Percentiles rank a stretch among this genome's conserved stretches.
Evolutionary conservation across 1,284 basidiomycete species (phyloP).

Genomic region (Fomitopsis schrenkii): DNA sequence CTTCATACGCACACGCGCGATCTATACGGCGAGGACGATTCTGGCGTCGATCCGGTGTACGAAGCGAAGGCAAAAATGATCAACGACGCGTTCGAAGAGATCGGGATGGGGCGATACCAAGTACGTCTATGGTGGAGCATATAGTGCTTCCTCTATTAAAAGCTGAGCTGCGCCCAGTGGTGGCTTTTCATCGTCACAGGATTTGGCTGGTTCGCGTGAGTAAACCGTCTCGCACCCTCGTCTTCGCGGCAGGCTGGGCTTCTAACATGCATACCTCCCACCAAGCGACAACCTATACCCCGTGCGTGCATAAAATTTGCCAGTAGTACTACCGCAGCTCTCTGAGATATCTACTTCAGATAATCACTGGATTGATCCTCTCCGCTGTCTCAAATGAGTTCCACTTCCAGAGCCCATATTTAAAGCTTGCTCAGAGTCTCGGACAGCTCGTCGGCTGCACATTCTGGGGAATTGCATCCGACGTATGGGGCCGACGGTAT

Average conservation of each 20-base stretch:
- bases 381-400: conserved; percentile 54
- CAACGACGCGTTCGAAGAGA: conserved; percentile 64
- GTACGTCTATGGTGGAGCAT: conserved; percentile 24
- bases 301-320: background rate
- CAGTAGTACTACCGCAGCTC: background rate
- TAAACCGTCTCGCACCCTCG: conserved; percentile 4
- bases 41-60: conserved; percentile 54
- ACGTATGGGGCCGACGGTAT: conserved; percentile 53
- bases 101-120: conserved; percentile 74
- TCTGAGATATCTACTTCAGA: conserved; percentile 5
- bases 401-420: conserved; percentile 44
- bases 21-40: conserved; percentile 40
- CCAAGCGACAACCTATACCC: background rate
- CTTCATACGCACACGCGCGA: conserved; percentile 26
- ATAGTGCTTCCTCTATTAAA: background rate
- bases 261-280: background rate
- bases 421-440: conserved; percentile 51
- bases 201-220: conserved; percentile 70
- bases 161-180: conserved; percentile 30
- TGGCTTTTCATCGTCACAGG: conserved; percentile 53
- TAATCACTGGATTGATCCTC: conserved; percentile 46
- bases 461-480: conserved; percentile 59
- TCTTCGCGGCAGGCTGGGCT: background rate
- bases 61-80: conserved; percentile 57
- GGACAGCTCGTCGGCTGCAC: conserved; percentile 65